phyloP scores from a whole-genome alignment of 768 basidiomycete species.

The Tubosaeta sp. region DNA sequence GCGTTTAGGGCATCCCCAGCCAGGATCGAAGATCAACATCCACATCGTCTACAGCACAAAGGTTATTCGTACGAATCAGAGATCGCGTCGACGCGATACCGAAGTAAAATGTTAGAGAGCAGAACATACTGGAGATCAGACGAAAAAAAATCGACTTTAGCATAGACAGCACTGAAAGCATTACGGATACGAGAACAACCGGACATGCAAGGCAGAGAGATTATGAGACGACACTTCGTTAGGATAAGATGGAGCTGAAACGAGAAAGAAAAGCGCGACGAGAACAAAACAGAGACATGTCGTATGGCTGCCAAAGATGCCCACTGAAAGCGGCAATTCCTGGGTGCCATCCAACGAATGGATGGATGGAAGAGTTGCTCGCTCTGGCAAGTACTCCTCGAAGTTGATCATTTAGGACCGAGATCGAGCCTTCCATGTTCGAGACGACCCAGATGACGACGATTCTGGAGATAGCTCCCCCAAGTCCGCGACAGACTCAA shows the following conservation, averaged over 20 bases:
- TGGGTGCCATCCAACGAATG: not conserved
- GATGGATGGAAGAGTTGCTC: not conserved
- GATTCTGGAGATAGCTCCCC: constrained; percentile 10
- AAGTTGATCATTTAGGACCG: constrained; percentile 7
- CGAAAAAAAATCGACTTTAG: not conserved
- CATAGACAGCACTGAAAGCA: constrained; percentile 1
- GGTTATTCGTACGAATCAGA: not conserved
- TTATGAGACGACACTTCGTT: not conserved
- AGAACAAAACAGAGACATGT: not conserved
- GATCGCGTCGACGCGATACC: not conserved
- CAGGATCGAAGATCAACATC: not conserved
- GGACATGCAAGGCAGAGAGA: not conserved
- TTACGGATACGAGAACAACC: not conserved
- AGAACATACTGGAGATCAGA: not conserved
- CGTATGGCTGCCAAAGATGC: not conserved
- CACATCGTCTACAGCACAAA: not conserved
- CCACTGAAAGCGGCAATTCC: not conserved
- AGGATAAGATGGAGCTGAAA: not conserved
- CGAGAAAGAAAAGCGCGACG: not conserved
- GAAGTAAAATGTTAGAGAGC: not conserved
- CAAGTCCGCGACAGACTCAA: constrained; percentile 13
- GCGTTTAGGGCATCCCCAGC: not conserved
- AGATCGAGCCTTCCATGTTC: constrained; percentile 12
- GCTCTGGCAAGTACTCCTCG: constrained; percentile 2
- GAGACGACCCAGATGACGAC: constrained; percentile 22